These are phyloP conservation scores for Avena atlantica DNA, from an alignment of 176 grass and related monocot genomes.

Conservation along the genomic window DNA sequence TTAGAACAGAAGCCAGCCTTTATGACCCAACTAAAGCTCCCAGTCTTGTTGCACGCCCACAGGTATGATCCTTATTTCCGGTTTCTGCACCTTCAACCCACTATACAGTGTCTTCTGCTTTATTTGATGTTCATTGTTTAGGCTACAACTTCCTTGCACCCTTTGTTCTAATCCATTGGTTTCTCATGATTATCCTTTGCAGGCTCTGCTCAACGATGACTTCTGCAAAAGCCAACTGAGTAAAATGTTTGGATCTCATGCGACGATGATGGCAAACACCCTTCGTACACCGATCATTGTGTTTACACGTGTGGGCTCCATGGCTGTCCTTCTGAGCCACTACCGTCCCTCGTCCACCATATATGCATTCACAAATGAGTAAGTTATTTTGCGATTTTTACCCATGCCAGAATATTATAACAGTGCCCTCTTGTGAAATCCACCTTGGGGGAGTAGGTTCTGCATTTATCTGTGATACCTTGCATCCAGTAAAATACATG, in stretches of 20 bases:
- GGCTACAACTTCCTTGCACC: background rate
- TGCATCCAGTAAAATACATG: constrained; percentile 14
- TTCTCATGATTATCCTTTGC: constrained; percentile 47
- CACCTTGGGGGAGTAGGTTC: background rate
- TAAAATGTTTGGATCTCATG: constrained; percentile 93
- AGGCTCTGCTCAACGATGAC: constrained; percentile 57
- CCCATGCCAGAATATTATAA: background rate
- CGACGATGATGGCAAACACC: constrained; percentile 91
- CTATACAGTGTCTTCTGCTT: constrained; percentile 5
- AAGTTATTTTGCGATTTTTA: constrained; percentile 36
- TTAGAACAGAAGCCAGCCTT: constrained; percentile 90
- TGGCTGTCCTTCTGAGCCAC: constrained; percentile 94
- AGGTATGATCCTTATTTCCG: constrained; percentile 45
- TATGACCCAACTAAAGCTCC: constrained; percentile 49
- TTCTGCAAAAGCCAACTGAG: constrained; percentile 74
- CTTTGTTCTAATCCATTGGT: constrained; percentile 24
- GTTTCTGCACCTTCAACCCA: constrained; percentile 29
- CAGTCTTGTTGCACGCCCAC: constrained; percentile 51
- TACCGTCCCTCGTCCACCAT: constrained; percentile 83
- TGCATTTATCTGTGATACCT: background rate
- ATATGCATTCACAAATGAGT: constrained; percentile 98
- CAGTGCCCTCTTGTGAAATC: constrained; percentile 7
- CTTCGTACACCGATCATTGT: constrained; percentile 84
- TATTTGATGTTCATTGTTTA: constrained; percentile 36
- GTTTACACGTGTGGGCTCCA: constrained; percentile 96